Percentiles rank a stretch among this genome's conserved stretches.
These are phyloP conservation scores for Lathyrus oleraceus DNA, from an alignment of 306 rosid genomes.

Conservation along the genomic window DNA sequence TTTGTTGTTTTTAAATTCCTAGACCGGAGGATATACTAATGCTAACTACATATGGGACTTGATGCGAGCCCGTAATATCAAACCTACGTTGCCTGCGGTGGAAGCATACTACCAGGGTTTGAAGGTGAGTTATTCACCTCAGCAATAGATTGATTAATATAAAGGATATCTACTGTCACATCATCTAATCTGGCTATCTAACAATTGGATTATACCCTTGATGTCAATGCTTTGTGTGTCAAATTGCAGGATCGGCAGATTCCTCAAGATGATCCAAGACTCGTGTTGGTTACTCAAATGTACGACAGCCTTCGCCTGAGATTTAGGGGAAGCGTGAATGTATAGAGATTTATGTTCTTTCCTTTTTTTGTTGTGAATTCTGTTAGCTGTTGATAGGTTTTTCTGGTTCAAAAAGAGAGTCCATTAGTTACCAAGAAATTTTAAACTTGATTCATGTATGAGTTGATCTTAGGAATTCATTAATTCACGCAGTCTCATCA, in stretches of 20 bases:
- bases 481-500: constrained; percentile 16
- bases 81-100: constrained; percentile 56
- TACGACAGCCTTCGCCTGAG: constrained; percentile 45
- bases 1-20: constrained; percentile 34
- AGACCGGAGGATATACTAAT: constrained; percentile 87
- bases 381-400: constrained; percentile 21
- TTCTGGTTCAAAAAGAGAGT: constrained; percentile 16
- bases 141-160: not conserved
- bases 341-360: constrained; percentile 6
- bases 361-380: constrained; percentile 28
- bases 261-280: constrained; percentile 85
- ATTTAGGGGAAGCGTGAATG: constrained; percentile 24
- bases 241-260: constrained; percentile 68
- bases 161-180: not conserved
- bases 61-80: constrained; percentile 59
- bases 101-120: constrained; percentile 86
- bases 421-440: constrained; percentile 18
- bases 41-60: constrained; percentile 94
- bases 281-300: constrained; percentile 49
- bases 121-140: constrained; percentile 62
- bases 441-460: constrained; percentile 14
- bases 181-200: constrained; percentile 8
- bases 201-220: constrained; percentile 3
- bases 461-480: constrained; percentile 11
- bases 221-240: constrained; percentile 2